Conservation (phyloP, 2,329 filamentous ascomycete species). For the Monosporascus cannonballus region DNA sequence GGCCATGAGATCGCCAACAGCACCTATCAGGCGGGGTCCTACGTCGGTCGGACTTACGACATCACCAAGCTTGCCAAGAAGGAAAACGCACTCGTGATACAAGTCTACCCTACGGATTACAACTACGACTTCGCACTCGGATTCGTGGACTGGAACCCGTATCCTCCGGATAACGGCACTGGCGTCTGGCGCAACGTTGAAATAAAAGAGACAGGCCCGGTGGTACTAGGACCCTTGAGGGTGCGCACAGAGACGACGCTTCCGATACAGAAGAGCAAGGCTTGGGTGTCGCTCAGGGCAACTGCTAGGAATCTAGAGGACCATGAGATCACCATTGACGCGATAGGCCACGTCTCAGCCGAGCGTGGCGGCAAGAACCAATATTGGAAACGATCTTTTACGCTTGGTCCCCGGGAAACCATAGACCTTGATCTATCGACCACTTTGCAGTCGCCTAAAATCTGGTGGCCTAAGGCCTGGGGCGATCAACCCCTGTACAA, state of each 20-base stretch:
- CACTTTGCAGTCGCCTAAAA: slow-evolving; percentile 35
- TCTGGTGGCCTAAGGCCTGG: slow-evolving; percentile 60
- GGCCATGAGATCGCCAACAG: slow-evolving; percentile 44
- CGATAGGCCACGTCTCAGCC: slow-evolving; percentile 28
- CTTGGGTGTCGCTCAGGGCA: slow-evolving; percentile 32
- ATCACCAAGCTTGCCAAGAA: slow-evolving; percentile 38
- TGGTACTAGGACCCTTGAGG: slow-evolving; percentile 38
- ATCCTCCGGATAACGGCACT: slow-evolving; percentile 56
- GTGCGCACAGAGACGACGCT: slow-evolving; percentile 36
- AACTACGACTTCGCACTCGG: slow-evolving; percentile 52
- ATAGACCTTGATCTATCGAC: slow-evolving; percentile 32
- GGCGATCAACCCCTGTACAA: slow-evolving; percentile 48
- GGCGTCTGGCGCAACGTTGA: slow-evolving; percentile 56
- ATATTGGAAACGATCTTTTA: slow-evolving; percentile 27
- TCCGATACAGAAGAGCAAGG: slow-evolving; percentile 21
- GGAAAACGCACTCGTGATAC: slow-evolving; percentile 46
- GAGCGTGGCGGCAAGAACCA: slow-evolving; percentile 18
- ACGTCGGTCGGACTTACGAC: slow-evolving; percentile 49
- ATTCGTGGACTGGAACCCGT: slow-evolving; percentile 58
- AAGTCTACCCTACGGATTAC: slow-evolving; percentile 53
- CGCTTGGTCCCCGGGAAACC: slow-evolving; percentile 30
- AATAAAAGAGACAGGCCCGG: slow-evolving; percentile 47
- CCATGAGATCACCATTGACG: slow-evolving; percentile 30
- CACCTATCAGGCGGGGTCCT: slow-evolving; percentile 46
- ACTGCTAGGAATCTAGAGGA: slow-evolving; percentile 35